Percentiles rank a stretch among this genome's conserved stretches.
Conservation (phyloP, 345 rosid genomes). For the Cardamine chenopodiifolia region DNA sequence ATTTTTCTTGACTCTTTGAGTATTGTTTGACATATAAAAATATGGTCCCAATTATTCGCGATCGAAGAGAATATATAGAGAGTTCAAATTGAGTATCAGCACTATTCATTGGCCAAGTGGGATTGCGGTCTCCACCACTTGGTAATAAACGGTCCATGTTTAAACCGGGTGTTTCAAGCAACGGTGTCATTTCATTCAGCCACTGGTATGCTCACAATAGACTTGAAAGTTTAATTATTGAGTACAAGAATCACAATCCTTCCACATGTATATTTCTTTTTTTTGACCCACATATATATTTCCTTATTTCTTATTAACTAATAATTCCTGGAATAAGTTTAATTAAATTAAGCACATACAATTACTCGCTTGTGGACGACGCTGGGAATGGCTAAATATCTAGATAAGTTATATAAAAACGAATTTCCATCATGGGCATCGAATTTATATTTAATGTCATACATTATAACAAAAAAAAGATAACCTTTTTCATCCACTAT, state of each 20-base stretch:
- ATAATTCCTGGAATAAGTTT: neutral
- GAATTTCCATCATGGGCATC: conserved; percentile 28
- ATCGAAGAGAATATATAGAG: conserved; percentile 33
- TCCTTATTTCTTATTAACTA: neutral
- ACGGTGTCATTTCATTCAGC: no score
- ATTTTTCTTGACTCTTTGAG: neutral
- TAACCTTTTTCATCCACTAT: conserved; percentile 21
- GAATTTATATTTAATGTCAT: conserved; percentile 28
- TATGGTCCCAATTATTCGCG: conserved; percentile 21
- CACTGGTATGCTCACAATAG: neutral
- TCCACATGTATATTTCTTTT: conserved; percentile 17
- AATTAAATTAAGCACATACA: neutral
- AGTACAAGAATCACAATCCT: conserved; percentile 22
- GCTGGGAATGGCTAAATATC: conserved; percentile 22
- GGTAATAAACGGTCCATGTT: conserved; percentile 28
- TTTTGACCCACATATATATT: conserved; percentile 9
- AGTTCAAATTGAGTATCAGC: conserved; percentile 30
- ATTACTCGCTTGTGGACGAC: conserved; percentile 11
- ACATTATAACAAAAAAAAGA: conserved; percentile 14
- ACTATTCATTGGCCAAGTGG: conserved; percentile 34
- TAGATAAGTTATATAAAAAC: conserved; percentile 8
- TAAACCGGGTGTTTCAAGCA: no score
- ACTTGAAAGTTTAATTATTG: neutral
- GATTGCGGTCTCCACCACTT: conserved; percentile 46
- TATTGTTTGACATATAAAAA: conserved; percentile 21